Evolutionary conservation across 805 yeast species (phyloP), one percentile per base, ranked within the genome.

Genomic region (Ogataea henricii): DNA sequence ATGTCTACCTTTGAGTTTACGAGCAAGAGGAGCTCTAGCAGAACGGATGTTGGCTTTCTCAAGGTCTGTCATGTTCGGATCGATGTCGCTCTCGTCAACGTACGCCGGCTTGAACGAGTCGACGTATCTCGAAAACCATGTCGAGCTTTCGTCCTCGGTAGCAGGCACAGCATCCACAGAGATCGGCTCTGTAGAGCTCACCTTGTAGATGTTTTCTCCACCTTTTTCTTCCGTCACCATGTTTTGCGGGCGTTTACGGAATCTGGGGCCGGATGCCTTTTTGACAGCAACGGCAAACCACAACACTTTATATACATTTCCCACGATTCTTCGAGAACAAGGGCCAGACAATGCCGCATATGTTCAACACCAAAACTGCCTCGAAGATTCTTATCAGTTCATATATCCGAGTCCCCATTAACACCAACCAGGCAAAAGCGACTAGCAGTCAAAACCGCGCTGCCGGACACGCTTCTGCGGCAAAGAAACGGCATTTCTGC

Each of bases 1-100:
- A 60, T 86, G 90, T 55, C 89, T 71, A 37, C 79, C 76, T 56
- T 78, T 79, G 36, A 82, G 70, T 1, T 70, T 62, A 47, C 83
- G 66, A 26, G 73, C 61, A 49, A 75, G 66, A 8, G 79, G 78
- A 22, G 78, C 70, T 48, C 64, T 67, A 21, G 77, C 72, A 17
- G 77, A 69, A 43, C 51, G 55, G 17, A 70, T 62, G 45, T 73
- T 76, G 9, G 74, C 71, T 55, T 61, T 72, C 58, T 75, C 77
- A 13, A 67, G 59, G 17, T 70, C 73, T 9, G 70, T 52, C 59
- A 70, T 55, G 51, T 62, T 55, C 29, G 66, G 73, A 55, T 72
- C 77, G 30, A 74, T 40, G 49, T 69, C 66, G 13, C 42, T 39
- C 23, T 29, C 14, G 13, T 67, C 75, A 33, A 45, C 39, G 13